phyloP scores from a whole-genome alignment of 73 alveolate genomes.

The Paramecium primaurelia region DNA sequence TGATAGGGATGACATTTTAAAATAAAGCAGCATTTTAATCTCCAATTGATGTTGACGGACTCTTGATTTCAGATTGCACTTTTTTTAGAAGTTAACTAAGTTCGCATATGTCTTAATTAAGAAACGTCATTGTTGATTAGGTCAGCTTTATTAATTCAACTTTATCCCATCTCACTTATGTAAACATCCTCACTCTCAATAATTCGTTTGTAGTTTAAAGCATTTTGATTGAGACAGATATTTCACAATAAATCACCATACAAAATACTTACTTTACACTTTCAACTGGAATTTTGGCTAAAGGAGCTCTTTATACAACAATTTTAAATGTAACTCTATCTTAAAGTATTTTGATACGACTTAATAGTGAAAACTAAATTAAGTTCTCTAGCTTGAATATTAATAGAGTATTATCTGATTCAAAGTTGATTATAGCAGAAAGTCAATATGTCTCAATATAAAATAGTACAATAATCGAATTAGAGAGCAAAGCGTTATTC shows the following conservation, averaged over 20 bases:
- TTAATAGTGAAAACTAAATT: background rate
- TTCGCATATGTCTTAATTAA: background rate
- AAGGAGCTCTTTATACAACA: background rate
- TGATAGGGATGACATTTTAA: background rate
- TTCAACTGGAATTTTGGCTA: background rate
- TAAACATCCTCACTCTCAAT: background rate
- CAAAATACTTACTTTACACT: background rate
- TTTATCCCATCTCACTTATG: background rate
- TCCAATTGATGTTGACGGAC: background rate
- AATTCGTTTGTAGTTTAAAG: background rate
- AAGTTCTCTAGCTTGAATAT: background rate
- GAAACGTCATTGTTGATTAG: background rate
- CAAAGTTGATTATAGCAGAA: background rate
- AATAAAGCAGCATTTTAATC: background rate
- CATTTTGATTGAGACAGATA: conserved; percentile 13
- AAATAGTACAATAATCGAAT: background rate
- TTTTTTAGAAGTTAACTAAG: background rate
- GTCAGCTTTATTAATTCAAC: background rate
- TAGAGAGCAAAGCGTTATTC: background rate
- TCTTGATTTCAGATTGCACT: background rate
- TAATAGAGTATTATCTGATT: background rate
- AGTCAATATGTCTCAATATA: background rate
- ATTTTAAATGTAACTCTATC: background rate
- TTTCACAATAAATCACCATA: background rate
- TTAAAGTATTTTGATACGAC: background rate